A percentile compares a stretch with the other conserved stretches of the same genome.
These are phyloP conservation scores for Inga laurina DNA, from an alignment of 306 rosid genomes.

Conservation along the genomic window DNA sequence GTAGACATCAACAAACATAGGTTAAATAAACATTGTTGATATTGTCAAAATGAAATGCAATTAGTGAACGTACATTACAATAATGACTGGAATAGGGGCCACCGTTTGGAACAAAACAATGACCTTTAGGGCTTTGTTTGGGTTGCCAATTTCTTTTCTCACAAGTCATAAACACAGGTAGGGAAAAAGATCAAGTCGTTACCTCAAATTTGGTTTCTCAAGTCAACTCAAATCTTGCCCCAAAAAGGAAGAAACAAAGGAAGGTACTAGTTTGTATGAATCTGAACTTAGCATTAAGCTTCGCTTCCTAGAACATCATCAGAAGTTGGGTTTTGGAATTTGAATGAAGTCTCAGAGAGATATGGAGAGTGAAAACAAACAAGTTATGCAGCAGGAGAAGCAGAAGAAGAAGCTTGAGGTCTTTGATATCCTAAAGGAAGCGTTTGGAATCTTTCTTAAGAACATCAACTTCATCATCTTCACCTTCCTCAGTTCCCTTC, in stretches of 20 bases:
- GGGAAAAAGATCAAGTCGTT: background rate
- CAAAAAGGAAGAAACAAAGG: background rate
- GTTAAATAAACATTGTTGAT: background rate
- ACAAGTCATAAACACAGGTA: background rate
- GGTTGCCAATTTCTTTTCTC: background rate
- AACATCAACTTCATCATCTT: slow-evolving; percentile 61
- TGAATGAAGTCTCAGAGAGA: background rate
- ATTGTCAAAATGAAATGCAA: too few species aligned
- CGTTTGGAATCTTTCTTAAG: slow-evolving; percentile 29
- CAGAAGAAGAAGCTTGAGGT: slow-evolving; percentile 33
- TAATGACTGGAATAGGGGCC: background rate
- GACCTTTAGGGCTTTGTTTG: background rate
- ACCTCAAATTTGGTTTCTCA: background rate
- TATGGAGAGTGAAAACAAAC: slow-evolving; percentile 42
- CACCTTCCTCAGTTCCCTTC: slow-evolving; percentile 48
- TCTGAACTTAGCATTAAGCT: background rate
- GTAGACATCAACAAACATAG: too few species aligned
- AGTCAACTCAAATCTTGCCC: slow-evolving; percentile 34
- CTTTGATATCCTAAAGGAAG: slow-evolving; percentile 49
- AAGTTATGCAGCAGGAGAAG: slow-evolving; percentile 17
- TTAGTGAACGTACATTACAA: background rate
- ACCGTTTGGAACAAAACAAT: background rate
- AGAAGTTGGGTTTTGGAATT: background rate
- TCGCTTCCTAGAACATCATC: background rate
- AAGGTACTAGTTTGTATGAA: background rate